phyloP scores from a whole-genome alignment of 768 basidiomycete genomes.

The Kwoniella botswanensis region DNA sequence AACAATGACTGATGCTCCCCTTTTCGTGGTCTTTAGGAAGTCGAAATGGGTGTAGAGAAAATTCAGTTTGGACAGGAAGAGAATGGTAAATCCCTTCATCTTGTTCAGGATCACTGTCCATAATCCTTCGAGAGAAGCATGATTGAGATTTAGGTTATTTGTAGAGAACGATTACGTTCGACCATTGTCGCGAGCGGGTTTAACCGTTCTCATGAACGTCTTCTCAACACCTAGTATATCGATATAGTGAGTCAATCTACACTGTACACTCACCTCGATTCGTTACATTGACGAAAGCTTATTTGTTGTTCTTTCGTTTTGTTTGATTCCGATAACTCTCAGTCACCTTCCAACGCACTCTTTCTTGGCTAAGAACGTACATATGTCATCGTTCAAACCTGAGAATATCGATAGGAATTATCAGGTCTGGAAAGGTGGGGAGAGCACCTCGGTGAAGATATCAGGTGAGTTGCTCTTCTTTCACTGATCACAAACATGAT shows the following conservation, averaged over 20 bases:
- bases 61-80: constrained; percentile 50
- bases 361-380: constrained; percentile 49
- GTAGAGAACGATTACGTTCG: constrained; percentile 52
- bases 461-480: constrained; percentile 27
- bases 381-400: constrained; percentile 37
- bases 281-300: neutral
- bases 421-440: constrained; percentile 48
- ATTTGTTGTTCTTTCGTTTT: neutral
- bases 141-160: neutral
- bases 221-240: constrained; percentile 51
- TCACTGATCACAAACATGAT: neutral
- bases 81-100: constrained; percentile 34
- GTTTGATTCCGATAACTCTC: neutral
- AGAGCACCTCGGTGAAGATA: constrained; percentile 31
- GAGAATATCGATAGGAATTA: constrained; percentile 47
- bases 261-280: neutral
- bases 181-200: constrained; percentile 54
- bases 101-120: neutral
- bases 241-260: constrained; percentile 44
- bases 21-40: constrained; percentile 31
- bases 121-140: neutral
- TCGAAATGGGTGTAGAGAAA: constrained; percentile 49
- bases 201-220: constrained; percentile 45
- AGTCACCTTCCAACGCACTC: constrained; percentile 54
- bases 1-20: neutral